These are phyloP conservation scores for Fusarium lyarnte DNA, from an alignment of 2,329 filamentous ascomycete genomes.

Conservation along the genomic window DNA sequence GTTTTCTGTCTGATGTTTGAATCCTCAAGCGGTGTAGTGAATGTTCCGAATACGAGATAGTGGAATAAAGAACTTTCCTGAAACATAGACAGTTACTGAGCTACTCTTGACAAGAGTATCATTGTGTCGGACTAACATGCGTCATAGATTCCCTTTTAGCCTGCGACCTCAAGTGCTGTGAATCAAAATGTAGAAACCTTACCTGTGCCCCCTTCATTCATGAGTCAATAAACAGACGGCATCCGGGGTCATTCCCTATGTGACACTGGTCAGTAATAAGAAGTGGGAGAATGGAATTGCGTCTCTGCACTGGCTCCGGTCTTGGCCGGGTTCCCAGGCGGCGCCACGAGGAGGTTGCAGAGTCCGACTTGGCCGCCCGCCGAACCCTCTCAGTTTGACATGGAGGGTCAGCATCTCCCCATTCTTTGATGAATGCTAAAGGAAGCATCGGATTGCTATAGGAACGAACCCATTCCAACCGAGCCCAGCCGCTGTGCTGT, in stretches of 20 bases:
- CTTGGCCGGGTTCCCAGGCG: background rate
- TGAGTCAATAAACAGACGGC: no score
- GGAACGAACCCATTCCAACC: background rate
- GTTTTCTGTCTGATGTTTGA: no score
- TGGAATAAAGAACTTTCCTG: no score
- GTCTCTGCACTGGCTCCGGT: slow-evolving; percentile 1
- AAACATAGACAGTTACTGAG: no score
- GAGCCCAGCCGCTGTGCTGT: background rate
- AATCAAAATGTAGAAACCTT: no score
- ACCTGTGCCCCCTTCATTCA: background rate
- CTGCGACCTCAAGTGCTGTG: no score
- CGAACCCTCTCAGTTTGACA: background rate
- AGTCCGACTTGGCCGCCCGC: slow-evolving; percentile 54
- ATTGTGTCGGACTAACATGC: no score
- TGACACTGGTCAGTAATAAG: background rate
- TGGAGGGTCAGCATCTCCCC: background rate
- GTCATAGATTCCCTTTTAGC: no score
- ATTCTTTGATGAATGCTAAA: background rate
- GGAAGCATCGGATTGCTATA: background rate
- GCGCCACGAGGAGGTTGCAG: slow-evolving; percentile 69
- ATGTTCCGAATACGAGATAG: no score
- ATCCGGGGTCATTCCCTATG: background rate
- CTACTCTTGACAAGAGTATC: no score
- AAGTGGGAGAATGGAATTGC: background rate
- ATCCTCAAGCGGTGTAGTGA: no score